phyloP scores from a whole-genome alignment of 768 basidiomycete species.

The Mycena chlorophos region DNA sequence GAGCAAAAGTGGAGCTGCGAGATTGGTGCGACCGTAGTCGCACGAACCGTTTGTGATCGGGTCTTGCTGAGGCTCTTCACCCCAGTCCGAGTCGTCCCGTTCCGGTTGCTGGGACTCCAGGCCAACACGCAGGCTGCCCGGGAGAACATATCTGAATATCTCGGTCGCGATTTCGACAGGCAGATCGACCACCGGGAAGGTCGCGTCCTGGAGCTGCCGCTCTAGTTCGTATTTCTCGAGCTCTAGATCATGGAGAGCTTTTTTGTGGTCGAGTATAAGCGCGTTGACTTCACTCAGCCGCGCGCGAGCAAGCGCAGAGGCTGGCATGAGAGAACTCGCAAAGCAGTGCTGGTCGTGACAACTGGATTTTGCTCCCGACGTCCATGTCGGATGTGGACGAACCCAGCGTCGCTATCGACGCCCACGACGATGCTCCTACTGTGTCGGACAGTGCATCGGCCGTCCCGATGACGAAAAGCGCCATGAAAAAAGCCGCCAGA shows the following conservation, averaged over 20 bases:
- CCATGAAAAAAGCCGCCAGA: slow-evolving; percentile 74
- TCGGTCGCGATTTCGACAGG: not conserved
- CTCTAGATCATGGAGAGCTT: too few species aligned
- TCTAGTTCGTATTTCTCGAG: too few species aligned
- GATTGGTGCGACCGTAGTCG: not conserved
- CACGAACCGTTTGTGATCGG: too few species aligned
- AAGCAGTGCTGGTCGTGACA: too few species aligned
- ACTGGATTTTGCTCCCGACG: too few species aligned
- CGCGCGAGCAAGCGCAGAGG: too few species aligned
- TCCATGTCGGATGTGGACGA: too few species aligned
- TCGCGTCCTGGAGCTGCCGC: not conserved
- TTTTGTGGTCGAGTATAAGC: too few species aligned
- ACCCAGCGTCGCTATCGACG: not conserved
- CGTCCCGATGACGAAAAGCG: slow-evolving; percentile 68
- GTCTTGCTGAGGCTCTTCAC: too few species aligned
- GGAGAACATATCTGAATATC: not conserved
- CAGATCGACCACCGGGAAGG: not conserved
- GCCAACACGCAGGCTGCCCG: not conserved
- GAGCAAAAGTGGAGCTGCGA: not conserved
- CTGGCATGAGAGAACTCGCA: too few species aligned
- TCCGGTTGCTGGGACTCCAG: not conserved
- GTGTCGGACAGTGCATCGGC: slow-evolving; percentile 3
- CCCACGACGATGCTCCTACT: not conserved
- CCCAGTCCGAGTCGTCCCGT: too few species aligned
- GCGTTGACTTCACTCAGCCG: too few species aligned